A percentile compares a stretch with the other conserved stretches of the same genome.
Evolutionary conservation across 768 basidiomycete genomes (phyloP).

Genomic region (Lentinula lateritia): DNA sequence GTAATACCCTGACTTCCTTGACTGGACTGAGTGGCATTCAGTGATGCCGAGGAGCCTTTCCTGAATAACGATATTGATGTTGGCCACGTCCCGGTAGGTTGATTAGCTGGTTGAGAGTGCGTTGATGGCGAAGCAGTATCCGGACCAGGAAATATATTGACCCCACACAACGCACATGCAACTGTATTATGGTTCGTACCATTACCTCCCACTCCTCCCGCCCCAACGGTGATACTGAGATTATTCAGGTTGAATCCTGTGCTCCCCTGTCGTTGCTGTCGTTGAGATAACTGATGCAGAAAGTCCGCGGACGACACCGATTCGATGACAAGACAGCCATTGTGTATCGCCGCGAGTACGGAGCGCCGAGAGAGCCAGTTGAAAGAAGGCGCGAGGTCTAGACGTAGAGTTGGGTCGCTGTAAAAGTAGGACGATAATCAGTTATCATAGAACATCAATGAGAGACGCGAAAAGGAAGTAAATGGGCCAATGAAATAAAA

Average conservation of each 20-base stretch:
- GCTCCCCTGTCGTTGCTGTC: conserved; percentile 27
- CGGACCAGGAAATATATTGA: conserved; percentile 37
- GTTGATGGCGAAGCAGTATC: not conserved
- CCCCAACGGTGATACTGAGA: conserved; percentile 34
- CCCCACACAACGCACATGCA: conserved; percentile 78
- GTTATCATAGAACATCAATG: no score
- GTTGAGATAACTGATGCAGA: conserved; percentile 38
- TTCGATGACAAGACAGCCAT: conserved; percentile 83
- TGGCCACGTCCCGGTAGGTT: conserved; percentile 32
- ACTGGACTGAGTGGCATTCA: not conserved
- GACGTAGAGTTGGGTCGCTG: conserved; percentile 87
- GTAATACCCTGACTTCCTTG: conserved; percentile 8
- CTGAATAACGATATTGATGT: conserved; percentile 47
- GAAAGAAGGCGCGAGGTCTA: conserved; percentile 90
- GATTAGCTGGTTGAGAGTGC: not conserved
- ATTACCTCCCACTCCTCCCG: not conserved
- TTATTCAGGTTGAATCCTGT: conserved; percentile 37
- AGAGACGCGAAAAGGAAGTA: no score
- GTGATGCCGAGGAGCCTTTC: conserved; percentile 24
- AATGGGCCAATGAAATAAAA: conserved; percentile 1
- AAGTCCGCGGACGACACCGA: conserved; percentile 65
- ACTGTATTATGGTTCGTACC: not conserved
- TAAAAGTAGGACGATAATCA: conserved; percentile 10
- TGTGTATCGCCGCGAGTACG: conserved; percentile 79
- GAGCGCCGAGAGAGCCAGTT: conserved; percentile 91